Evolutionary conservation across 148 eudicot genomes (phyloP), one percentile per base, ranked within the genome.

Genomic region (Pharnaceum exiguum): DNA sequence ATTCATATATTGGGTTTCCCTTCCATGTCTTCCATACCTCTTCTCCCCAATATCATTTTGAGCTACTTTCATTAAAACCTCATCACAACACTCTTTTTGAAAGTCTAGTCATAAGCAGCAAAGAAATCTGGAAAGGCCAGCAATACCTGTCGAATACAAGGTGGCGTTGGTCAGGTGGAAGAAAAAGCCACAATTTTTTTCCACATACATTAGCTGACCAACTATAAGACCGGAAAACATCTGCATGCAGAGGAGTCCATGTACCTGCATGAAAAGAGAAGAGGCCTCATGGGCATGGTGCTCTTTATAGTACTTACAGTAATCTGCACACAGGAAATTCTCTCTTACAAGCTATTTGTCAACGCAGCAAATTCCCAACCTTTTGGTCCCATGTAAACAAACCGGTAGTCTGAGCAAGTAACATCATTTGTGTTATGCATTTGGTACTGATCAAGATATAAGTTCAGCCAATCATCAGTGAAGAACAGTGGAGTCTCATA

Each of bases 121-220:
- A 55, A 26, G 0, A 37, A 16, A 3, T 5, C 8, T 1, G 13
- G 13, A 22, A 32, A 33, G 51, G 19, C 11, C 11, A 53, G 28
- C n/a, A 29, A 57, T 78, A 88, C 99, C 93, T 82, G 79, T 94
- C 95, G 70, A 89, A 89, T 44, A 88, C 85, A 70, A 86, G 83
- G 71, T 83, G 91, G 69, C 46, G 42, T 51, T 86, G 96, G 66
- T 58, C 67, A 60, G 96, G 99, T 67, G 96, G 69, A 59, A 89
- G 78, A 70, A 89, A 80, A 74, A 83, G 71, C 99, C 99, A 94
- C 60, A 81, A 70, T 57, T 94, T 94, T 72, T 68, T 77, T 59
- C 99, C 99, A 77, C 96, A 88, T 1, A 89, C 89, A 75, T 94
- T 94, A 5, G 99, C 96, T 27, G 99, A 94, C 99, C 99, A 94